A percentile compares a stretch with the other conserved stretches of the same genome.
These are phyloP conservation scores for Plantago ovata DNA, from an alignment of 257 asterid species.

Conservation along the genomic window DNA sequence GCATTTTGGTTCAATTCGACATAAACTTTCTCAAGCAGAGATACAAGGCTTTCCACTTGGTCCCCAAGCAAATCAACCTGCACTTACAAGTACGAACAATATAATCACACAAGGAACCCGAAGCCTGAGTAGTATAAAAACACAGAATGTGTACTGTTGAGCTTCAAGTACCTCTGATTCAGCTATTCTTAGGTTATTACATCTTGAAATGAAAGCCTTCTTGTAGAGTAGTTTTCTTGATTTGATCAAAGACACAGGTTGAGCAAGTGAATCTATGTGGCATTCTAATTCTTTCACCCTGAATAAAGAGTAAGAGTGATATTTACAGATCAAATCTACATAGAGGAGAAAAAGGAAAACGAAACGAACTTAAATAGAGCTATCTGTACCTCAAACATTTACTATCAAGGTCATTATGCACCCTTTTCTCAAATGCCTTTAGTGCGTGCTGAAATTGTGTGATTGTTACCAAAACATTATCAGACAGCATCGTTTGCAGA, in stretches of 20 bases:
- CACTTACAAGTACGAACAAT: not conserved
- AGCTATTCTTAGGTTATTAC: conserved; percentile 55
- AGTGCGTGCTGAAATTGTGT: conserved; percentile 31
- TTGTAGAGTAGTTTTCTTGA: conserved; percentile 44
- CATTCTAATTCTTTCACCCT: conserved; percentile 56
- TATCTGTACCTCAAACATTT: conserved; percentile 54
- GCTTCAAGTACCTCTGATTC: conserved; percentile 60
- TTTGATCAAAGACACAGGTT: conserved; percentile 31
- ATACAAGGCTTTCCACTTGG: conserved; percentile 58
- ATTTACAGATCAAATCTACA: not conserved
- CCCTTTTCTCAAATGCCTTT: conserved; percentile 34
- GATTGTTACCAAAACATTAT: conserved; percentile 19
- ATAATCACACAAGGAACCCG: not conserved
- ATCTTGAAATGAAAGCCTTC: conserved; percentile 67
- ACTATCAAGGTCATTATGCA: conserved; percentile 34
- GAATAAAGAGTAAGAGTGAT: conserved; percentile 3
- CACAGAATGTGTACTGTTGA: not conserved
- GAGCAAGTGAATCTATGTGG: conserved; percentile 29
- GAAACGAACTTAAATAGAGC: not conserved
- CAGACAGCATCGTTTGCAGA: conserved; percentile 8
- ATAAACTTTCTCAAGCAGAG: conserved; percentile 53
- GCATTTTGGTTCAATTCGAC: conserved; percentile 41
- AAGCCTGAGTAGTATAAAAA: not conserved
- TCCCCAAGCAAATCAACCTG: conserved; percentile 86
- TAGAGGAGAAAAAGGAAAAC: not conserved